Conservation (phyloP, 495 filamentous ascomycete species). For the Trichoderma erinaceum region DNA sequence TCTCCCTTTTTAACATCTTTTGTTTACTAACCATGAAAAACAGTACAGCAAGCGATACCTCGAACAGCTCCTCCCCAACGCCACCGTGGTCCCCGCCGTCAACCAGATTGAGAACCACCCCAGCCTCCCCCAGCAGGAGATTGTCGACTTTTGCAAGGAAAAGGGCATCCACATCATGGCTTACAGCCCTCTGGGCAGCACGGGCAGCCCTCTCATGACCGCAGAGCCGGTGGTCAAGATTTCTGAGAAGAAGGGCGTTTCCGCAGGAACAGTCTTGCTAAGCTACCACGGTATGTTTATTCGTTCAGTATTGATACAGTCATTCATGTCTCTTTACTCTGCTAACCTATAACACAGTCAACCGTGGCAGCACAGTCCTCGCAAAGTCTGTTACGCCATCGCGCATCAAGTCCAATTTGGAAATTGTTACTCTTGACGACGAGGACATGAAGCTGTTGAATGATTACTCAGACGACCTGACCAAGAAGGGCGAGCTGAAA, state of each 20-base stretch:
- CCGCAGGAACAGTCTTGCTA: conserved; percentile 56
- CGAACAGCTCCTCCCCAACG: conserved; percentile 62
- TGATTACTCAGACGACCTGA: conserved; percentile 52
- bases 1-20: neutral
- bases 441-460: conserved; percentile 60
- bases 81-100: conserved; percentile 64
- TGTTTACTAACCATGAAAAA: neutral
- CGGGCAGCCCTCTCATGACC: conserved; percentile 64
- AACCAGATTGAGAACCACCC: conserved; percentile 93
- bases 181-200: conserved; percentile 72
- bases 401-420: conserved; percentile 67
- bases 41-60: conserved; percentile 65
- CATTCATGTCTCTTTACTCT: conserved; percentile 21
- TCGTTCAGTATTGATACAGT: too few species aligned
- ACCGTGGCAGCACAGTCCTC: conserved; percentile 65
- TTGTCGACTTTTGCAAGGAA: conserved; percentile 65
- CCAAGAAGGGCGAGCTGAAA: conserved; percentile 53
- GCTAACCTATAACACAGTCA: conserved; percentile 40
- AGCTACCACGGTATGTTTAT: conserved; percentile 62
- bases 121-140: conserved; percentile 76
- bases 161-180: conserved; percentile 73
- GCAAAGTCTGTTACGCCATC: conserved; percentile 72
- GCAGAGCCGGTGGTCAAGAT: conserved; percentile 63
- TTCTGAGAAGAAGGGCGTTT: conserved; percentile 61
- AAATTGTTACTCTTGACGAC: conserved; percentile 60